Conservation (phyloP, 176 grass and related monocot genomes). For the Pontederia crassipes region DNA sequence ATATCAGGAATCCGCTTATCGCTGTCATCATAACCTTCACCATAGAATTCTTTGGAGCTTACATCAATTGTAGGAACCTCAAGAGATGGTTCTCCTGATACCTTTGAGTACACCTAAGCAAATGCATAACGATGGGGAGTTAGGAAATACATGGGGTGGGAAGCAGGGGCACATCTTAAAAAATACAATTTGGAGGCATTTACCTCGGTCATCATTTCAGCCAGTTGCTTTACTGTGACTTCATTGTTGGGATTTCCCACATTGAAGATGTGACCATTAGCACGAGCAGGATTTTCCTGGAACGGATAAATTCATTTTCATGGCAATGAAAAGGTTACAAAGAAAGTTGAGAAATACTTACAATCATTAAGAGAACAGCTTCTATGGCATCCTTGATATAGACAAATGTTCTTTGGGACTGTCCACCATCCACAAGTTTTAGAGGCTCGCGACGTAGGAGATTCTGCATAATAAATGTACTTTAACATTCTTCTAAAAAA, state of each 20-base stretch:
- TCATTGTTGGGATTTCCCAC: slow-evolving; percentile 93
- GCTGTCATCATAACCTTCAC: slow-evolving; percentile 88
- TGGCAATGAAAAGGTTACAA: neutral
- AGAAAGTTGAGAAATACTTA: slow-evolving; percentile 13
- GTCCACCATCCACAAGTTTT: slow-evolving; percentile 84
- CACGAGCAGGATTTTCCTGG: slow-evolving; percentile 77
- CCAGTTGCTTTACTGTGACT: slow-evolving; percentile 75
- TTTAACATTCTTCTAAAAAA: slow-evolving; percentile 13
- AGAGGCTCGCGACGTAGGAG: slow-evolving; percentile 66
- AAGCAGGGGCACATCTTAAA: neutral
- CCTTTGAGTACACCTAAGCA: slow-evolving; percentile 60
- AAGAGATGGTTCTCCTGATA: slow-evolving; percentile 57
- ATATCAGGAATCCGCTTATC: slow-evolving; percentile 85
- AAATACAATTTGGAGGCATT: neutral
- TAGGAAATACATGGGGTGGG: neutral
- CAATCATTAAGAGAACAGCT: slow-evolving; percentile 94
- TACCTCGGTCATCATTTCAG: slow-evolving; percentile 87
- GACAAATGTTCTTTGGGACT: slow-evolving; percentile 86
- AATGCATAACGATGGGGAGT: neutral
- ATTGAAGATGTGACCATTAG: slow-evolving; percentile 86
- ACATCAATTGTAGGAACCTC: slow-evolving; percentile 64
- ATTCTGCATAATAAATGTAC: slow-evolving; percentile 34
- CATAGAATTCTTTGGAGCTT: slow-evolving; percentile 73
- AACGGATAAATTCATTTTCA: slow-evolving; percentile 14
- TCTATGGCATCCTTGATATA: slow-evolving; percentile 98